phyloP scores from a whole-genome alignment of 768 basidiomycete genomes.

The Kwoniella pini region DNA sequence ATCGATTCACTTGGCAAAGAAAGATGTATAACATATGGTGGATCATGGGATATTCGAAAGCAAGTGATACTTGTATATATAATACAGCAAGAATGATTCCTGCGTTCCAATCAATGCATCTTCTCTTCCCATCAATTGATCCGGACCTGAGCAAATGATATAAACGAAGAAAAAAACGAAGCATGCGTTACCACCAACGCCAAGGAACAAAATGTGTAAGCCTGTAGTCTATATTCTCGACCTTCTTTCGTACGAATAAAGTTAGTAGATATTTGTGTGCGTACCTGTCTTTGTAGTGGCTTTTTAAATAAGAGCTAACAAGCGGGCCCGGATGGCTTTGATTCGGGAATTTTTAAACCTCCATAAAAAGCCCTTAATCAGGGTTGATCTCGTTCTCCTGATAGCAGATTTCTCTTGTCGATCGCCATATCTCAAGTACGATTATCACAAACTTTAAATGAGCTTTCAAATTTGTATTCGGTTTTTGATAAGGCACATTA shows the following conservation, averaged over 20 bases:
- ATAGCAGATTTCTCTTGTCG: too few species aligned
- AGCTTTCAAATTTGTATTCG: neutral
- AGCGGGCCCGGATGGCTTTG: too few species aligned
- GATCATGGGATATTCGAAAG: too few species aligned
- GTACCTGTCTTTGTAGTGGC: too few species aligned
- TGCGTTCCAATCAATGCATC: too few species aligned
- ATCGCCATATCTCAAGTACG: neutral
- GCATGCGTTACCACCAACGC: conserved; percentile 12
- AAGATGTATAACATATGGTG: too few species aligned
- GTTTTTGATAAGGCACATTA: conserved; percentile 1
- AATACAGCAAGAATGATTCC: too few species aligned
- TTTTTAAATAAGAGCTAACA: too few species aligned
- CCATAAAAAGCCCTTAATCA: too few species aligned
- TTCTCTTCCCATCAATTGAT: neutral
- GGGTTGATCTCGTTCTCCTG: neutral
- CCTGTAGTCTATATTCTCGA: neutral
- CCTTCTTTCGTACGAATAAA: neutral
- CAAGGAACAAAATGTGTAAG: conserved; percentile 2
- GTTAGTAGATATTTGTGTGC: neutral
- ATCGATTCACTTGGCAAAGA: too few species aligned
- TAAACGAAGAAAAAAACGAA: neutral
- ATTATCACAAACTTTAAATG: neutral
- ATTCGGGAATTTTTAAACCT: too few species aligned
- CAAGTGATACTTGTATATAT: too few species aligned
- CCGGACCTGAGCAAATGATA: neutral